These are phyloP conservation scores for Macrophomina phaseolina DNA, from an alignment of 2,329 filamentous ascomycete species.

Conservation along the genomic window DNA sequence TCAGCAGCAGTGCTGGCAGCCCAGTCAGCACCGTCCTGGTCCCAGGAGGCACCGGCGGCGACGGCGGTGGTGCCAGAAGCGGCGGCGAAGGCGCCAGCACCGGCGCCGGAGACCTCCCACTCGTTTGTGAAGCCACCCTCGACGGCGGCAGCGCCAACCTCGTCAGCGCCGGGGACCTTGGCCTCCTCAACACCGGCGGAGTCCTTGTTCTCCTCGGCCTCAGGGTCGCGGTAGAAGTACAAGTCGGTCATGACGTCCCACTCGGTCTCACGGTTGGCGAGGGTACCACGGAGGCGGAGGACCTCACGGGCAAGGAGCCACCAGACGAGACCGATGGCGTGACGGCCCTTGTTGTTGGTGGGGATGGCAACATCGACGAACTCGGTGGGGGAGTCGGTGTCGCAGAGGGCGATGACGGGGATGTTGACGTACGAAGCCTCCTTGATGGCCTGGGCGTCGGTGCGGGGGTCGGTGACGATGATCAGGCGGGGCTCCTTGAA, in stretches of 20 bases:
- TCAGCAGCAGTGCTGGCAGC: constrained; percentile 62
- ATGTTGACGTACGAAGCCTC: constrained; percentile 99
- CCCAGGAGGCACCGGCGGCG: constrained; percentile 68
- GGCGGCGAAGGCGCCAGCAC: constrained; percentile 71
- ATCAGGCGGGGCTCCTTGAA: constrained; percentile 99
- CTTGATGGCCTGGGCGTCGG: constrained; percentile 99
- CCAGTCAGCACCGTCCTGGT: constrained; percentile 72
- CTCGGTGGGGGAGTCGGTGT: constrained; percentile 99
- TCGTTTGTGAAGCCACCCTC: constrained; percentile 81
- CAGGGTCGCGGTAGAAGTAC: constrained; percentile 99
- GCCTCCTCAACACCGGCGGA: constrained; percentile 77
- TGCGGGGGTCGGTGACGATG: constrained; percentile 98
- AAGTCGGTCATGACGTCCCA: constrained; percentile 99
- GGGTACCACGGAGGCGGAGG: constrained; percentile 96
- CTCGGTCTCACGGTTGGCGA: constrained; percentile 92
- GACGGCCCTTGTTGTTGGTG: constrained; percentile 99
- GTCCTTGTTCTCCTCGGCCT: constrained; percentile 99
- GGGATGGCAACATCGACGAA: constrained; percentile 99
- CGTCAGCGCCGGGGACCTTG: constrained; percentile 83
- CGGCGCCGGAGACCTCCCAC: constrained; percentile 79
- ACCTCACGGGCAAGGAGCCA: constrained; percentile 99
- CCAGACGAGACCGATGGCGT: constrained; percentile 98
- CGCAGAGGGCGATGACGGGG: constrained; percentile 97
- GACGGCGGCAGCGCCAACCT: constrained; percentile 78
- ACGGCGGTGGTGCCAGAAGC: constrained; percentile 62